phyloP scores from a whole-genome alignment of 768 basidiomycete species.

The Termitomyces sp. region DNA sequence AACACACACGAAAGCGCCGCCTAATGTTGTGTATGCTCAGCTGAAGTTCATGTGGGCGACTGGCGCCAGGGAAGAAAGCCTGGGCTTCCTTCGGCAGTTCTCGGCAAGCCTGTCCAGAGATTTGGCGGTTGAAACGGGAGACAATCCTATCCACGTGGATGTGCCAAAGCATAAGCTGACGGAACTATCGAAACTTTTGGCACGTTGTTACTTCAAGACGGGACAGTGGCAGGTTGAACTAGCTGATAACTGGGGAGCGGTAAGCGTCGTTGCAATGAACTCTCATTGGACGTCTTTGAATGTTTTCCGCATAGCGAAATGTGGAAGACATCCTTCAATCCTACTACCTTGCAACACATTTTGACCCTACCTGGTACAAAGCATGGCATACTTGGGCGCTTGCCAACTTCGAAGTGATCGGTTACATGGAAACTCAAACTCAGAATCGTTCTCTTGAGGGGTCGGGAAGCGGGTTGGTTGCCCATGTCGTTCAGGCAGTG shows the following conservation, averaged over 20 bases:
- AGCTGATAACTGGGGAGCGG: conserved; percentile 73
- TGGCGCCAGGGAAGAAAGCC: conserved; percentile 69
- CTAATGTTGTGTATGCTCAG: conserved; percentile 94
- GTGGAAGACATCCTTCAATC: conserved; percentile 79
- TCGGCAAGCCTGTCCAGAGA: conserved; percentile 72
- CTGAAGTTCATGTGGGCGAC: conserved; percentile 95
- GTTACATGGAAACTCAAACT: conserved; percentile 65
- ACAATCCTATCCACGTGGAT: conserved; percentile 43
- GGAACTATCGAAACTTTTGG: conserved; percentile 80
- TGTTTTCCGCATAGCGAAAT: conserved; percentile 51
- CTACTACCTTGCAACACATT: conserved; percentile 83
- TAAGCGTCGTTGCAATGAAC: conserved; percentile 32
- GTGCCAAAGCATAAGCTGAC: conserved; percentile 56
- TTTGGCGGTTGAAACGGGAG: conserved; percentile 55
- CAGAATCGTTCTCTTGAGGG: conserved; percentile 53
- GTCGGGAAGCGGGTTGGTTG: conserved; percentile 58
- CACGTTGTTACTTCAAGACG: conserved; percentile 93
- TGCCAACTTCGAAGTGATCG: conserved; percentile 92
- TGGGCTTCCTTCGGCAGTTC: conserved; percentile 81
- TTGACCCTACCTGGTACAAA: conserved; percentile 96
- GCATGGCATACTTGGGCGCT: conserved; percentile 99
- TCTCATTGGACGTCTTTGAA: conserved; percentile 1
- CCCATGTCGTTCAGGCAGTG: conserved; percentile 90
- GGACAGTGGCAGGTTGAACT: conserved; percentile 91
- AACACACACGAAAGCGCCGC: conserved; percentile 73